Base-by-base conservation (phyloP, 306 rosid species). In the Castanopsis chinensis region DNA sequence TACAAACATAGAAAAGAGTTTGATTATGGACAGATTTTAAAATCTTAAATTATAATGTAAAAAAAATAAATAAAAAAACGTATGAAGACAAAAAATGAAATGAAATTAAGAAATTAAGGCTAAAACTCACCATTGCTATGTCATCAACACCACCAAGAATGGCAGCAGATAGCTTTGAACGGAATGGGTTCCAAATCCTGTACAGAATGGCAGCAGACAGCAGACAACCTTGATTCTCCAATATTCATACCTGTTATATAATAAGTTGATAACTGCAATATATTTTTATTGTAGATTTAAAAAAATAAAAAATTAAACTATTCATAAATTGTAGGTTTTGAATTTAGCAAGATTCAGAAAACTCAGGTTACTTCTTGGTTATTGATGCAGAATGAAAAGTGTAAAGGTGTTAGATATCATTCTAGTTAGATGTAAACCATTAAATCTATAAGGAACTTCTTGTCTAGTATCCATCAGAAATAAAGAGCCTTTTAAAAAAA, bases 81-180 rank as follows among this genome's bases (percentile, higher is more conserved):
- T 6, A 20, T 13, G 5, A 15, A 30, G 2, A 2, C 4, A 1
- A 28, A 2, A 15, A 35, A 45, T 2, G 45, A n/a, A 18, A 43
- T 1, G 27, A 11, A n/a, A 2, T 19, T 52, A 20, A 17, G 3
- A 41, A 64, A 28, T 10, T 37, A 2, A 37, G 45, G 45, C 45
- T 7, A 64, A 10, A 15, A 19, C 77, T 49, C 83, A 94, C 97
- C 76, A 94, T 92, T 92, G 93, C 89, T 3, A 92, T 92, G 53
- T 89, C 76, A 78, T 93, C 98, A 71, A 95, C 96, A 4, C 98
- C 99, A 72, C 98, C 96, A 57, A 95, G 97, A 75, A 93, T 89
- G 5, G 98, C 97, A 1, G 99, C 93, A 8, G 95, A 92, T 79
- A 95, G 79, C 94, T 95, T 95, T 1, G 99, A 95, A 6, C 99